Conservation (phyloP, 306 rosid species). For the Lithocarpus polystachyus region DNA sequence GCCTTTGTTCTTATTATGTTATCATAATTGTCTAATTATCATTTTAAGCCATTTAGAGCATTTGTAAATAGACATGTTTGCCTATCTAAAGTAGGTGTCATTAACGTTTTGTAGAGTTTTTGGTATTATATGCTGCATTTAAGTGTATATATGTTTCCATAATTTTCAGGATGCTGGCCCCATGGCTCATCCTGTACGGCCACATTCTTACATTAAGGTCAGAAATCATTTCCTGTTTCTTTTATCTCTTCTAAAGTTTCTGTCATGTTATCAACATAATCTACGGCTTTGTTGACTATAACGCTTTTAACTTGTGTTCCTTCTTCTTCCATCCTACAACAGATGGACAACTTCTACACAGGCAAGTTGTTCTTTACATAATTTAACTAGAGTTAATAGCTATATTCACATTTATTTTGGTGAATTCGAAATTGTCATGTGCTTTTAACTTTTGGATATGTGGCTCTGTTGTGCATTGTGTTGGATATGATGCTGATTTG, state of each 20-base stretch:
- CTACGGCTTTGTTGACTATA: background rate
- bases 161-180: conserved; percentile 92
- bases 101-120: background rate
- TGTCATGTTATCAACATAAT: conserved; percentile 4
- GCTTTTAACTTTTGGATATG: conserved; percentile 33
- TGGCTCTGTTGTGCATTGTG: conserved; percentile 30
- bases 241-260: background rate
- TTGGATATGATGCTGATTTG: conserved; percentile 40
- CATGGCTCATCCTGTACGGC: conserved; percentile 99
- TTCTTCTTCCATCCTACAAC: conserved; percentile 30
- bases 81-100: background rate
- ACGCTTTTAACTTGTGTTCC: conserved; percentile 25
- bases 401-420: background rate
- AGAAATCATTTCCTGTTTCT: conserved; percentile 20
- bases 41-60: background rate
- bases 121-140: conserved; percentile 9
- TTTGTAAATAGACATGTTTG: background rate
- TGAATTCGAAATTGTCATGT: conserved; percentile 14
- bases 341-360: conserved; percentile 99
- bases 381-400: conserved; percentile 13
- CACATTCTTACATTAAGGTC: conserved; percentile 99
- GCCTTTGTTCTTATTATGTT: background rate
- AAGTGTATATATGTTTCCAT: conserved; percentile 13
- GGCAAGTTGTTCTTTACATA: conserved; percentile 45
- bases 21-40: background rate